Conservation (phyloP, 306 rosid genomes). For the Abrus pulchellus region DNA sequence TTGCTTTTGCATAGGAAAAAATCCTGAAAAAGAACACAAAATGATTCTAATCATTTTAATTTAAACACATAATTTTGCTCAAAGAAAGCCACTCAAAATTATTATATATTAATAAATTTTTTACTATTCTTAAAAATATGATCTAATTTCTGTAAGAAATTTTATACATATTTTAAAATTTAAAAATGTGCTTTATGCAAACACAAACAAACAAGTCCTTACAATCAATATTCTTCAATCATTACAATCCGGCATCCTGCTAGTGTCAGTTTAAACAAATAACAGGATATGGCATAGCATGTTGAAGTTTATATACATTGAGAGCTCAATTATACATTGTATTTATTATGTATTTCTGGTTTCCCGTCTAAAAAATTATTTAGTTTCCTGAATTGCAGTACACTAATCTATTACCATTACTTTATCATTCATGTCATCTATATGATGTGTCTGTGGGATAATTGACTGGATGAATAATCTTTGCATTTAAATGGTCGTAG, state of each 20-base stretch:
- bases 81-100: too few relatives aligned
- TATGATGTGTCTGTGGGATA: conserved; percentile 24
- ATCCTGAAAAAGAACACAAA: too few relatives aligned
- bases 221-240: not conserved
- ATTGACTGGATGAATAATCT: conserved; percentile 16
- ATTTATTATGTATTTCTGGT: not conserved
- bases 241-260: conserved; percentile 8
- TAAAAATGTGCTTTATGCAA: not conserved
- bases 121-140: too few relatives aligned
- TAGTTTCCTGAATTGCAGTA: not conserved
- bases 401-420: conserved; percentile 7
- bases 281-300: not conserved
- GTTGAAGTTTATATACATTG: conserved; percentile 14
- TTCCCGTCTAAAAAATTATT: not conserved
- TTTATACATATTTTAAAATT: not conserved
- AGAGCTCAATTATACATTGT: not conserved
- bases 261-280: not conserved
- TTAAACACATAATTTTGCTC: too few relatives aligned
- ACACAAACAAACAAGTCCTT: not conserved
- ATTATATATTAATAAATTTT: too few relatives aligned
- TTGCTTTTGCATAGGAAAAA: too few relatives aligned
- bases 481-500: conserved; percentile 13
- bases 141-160: not conserved
- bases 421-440: conserved; percentile 25
- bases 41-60: too few relatives aligned